These are phyloP conservation scores for Saccharomyces kudriavzevii DNA, from an alignment of 805 yeast species.

Conservation along the genomic window DNA sequence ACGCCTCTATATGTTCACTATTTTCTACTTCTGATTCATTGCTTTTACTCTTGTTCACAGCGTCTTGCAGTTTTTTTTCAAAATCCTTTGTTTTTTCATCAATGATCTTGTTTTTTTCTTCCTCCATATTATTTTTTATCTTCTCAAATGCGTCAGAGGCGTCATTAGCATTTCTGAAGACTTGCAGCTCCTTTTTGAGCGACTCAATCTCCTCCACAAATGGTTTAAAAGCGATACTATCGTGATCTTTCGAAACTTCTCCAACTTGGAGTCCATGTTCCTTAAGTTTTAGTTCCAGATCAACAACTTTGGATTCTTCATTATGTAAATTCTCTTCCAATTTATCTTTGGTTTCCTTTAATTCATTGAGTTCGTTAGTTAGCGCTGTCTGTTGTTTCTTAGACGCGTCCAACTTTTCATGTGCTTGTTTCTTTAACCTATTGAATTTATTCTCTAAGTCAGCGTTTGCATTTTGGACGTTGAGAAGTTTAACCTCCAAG, in stretches of 20 bases:
- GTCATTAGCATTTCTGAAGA: conserved; percentile 17
- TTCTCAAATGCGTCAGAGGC: conserved; percentile 24
- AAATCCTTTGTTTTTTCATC: conserved; percentile 15
- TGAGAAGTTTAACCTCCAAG: conserved; percentile 18
- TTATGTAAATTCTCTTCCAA: conserved; percentile 22
- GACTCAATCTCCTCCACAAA: conserved; percentile 12
- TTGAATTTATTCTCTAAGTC: conserved; percentile 29
- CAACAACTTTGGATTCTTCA: conserved; percentile 7
- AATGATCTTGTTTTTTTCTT: conserved; percentile 18
- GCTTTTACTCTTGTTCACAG: conserved; percentile 3
- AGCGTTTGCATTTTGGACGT: conserved; percentile 21
- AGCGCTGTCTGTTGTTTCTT: conserved; percentile 33
- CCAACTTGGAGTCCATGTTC: conserved; percentile 11
- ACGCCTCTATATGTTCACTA: conserved; percentile 8
- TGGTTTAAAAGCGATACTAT: conserved; percentile 5
- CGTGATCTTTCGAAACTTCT: conserved; percentile 12
- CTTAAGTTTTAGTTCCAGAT: conserved; percentile 6
- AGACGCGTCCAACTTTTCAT: conserved; percentile 28
- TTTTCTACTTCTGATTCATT: conserved; percentile 16
- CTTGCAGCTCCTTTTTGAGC: conserved; percentile 18
- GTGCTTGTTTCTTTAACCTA: conserved; percentile 29
- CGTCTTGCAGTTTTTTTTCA: conserved; percentile 21
- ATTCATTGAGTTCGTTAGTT: conserved; percentile 29
- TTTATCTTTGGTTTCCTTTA: conserved; percentile 31
- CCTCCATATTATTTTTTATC: conserved; percentile 22